phyloP scores from a whole-genome alignment of 305 asterid genomes.

The Lippia alba region DNA sequence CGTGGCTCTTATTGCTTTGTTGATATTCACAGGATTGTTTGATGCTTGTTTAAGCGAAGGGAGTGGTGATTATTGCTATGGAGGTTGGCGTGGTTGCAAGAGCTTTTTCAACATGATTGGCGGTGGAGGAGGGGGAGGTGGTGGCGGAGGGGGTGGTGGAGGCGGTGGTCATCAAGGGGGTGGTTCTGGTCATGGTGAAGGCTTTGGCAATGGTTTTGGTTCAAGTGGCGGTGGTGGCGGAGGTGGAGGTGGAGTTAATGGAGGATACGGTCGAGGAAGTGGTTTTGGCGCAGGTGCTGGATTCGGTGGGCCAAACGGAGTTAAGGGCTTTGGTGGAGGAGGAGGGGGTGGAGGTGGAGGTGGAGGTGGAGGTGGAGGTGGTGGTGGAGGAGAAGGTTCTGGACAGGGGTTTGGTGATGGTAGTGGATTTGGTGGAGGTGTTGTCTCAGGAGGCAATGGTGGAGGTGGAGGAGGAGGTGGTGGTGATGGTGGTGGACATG shows the following conservation, averaged over 20 bases:
- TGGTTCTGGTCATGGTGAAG: conserved; percentile 17
- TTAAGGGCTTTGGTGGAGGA: neutral
- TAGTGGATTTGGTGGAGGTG: conserved; percentile 1
- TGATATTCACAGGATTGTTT: neutral
- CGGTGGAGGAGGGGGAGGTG: conserved; percentile 2
- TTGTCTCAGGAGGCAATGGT: neutral
- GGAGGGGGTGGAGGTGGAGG: neutral
- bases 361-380: neutral
- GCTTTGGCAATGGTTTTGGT: neutral
- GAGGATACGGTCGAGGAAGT: conserved; percentile 2
- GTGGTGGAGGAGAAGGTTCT: neutral
- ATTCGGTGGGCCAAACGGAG: conserved; percentile 2
- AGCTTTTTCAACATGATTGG: neutral
- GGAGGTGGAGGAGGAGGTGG: neutral
- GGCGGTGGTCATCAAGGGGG: neutral
- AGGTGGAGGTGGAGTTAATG: neutral
- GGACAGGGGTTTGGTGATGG: neutral
- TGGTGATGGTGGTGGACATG: neutral
- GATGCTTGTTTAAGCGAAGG: neutral
- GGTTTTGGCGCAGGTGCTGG: conserved; percentile 13
- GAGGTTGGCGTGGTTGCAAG: conserved; percentile 8
- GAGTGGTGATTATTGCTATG: neutral
- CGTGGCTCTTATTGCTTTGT: neutral
- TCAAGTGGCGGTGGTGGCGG: neutral
- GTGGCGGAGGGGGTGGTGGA: neutral